Base-by-base conservation (phyloP, 768 basidiomycete genomes). In the Clavaria fumosa region DNA sequence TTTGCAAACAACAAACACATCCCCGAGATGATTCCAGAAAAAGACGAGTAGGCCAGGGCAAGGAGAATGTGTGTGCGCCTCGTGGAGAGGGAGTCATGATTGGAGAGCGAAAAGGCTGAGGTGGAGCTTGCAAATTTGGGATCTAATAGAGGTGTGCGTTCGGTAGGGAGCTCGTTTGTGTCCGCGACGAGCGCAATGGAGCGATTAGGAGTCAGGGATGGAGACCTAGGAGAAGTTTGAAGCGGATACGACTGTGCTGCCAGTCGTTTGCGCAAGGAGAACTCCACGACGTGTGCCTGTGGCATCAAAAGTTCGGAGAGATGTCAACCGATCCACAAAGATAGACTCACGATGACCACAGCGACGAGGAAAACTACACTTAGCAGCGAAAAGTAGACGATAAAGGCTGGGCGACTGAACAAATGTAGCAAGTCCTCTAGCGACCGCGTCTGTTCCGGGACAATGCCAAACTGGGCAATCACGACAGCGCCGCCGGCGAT, bases 1-100 rank as follows among this genome's bases (percentile, higher is more conserved):
- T 96, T 96, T 11, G 90, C 90, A 45, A 93, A 84, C 11, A 96
- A 64, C 18, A 96, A 61, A 52, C 86, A 93, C 75, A 96, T 82
- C 17, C 90, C 90, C 3, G 80, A 84, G 19, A 93, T 62, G 15
- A 84, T 88, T 0, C 90, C 90, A 3, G 83, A 88, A 36, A 78
- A 72, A 9, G 84, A 84, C 11, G 89, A 80, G 54, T 84, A 96
- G 1, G 84, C 82, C 32, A 89, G 64, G 7, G 88, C 82, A 31
- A 89, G 56, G 41, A 80, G 57, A 1, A 82, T 54, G 1, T 72
- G 66, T 7, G 70, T 75, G 21, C 66, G 23, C 32, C 18, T 34
- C 27, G 26, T 50, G 38, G 18, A 52, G 46, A 19, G 47, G 39
- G 10, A 37, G 41, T 43, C 40, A 34, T 20, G 40, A 22, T 44